Base-by-base conservation (phyloP, 202 grass and related monocot species). In the Zoysia matrella region DNA sequence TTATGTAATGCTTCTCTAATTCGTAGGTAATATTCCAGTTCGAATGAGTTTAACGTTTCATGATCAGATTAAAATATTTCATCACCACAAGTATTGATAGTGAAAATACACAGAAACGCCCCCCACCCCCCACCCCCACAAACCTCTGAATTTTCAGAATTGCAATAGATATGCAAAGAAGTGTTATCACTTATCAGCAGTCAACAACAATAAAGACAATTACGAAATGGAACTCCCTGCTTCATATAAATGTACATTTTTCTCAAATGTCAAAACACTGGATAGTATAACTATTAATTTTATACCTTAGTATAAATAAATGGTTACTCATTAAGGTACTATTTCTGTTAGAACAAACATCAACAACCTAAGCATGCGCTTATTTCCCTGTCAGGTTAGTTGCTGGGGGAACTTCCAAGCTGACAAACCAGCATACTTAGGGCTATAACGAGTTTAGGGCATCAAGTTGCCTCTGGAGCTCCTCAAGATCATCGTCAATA, bases 381-480 rank as follows among this genome's bases (percentile, higher is more conserved):
- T 7, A 7, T 55, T 70, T 74, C 76, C 79, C 48, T 58, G 11
- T 44, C 22, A 40, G 15, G 2, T 76, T 76, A 47, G 36, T 65
- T 42, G 16, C 69, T 53, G 0, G 43, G 48, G 57, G 41, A 11
- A 84, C 39, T 30, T 30, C 55, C 41, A 7, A 5, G n/a, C 47
- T 69, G 41, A 73, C 46, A 60, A 36, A 48, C 60, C 61, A 6
- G 61, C 30, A 49, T 15, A 40, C 4, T 15, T 16, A 47, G 62
- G 53, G 47, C 74, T 84, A 98, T 43, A 85, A 88, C 12, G 86
- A 77, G 52, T 98, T 98, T 14, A 98, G 84, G 41, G 89, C 92
- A 85, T 93, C 90, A 57, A 98, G 95, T 81, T 95, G 95, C 30
- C 92, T 87, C 74, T 93, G 95, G 48, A 98, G 92, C 72, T 91